These are phyloP conservation scores for Scortechinia acanthostroma DNA, from an alignment of 2,329 filamentous ascomycete species.

Conservation along the genomic window DNA sequence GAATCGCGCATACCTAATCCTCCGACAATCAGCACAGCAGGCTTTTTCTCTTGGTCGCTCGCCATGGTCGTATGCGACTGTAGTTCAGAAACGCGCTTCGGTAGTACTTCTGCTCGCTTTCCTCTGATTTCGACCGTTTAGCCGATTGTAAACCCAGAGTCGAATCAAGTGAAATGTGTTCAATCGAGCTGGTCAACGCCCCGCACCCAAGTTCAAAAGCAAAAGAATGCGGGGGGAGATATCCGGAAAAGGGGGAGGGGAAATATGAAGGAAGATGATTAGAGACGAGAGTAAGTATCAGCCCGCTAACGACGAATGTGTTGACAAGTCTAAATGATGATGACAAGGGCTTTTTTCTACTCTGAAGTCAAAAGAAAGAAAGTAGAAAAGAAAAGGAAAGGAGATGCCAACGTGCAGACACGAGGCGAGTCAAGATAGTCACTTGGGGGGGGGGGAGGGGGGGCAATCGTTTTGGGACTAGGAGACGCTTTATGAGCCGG, in stretches of 20 bases:
- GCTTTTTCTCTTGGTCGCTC: background rate
- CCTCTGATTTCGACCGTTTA: no score
- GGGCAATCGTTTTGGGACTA: no score
- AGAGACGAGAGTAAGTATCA: background rate
- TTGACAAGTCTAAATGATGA: no score
- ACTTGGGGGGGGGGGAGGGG: no score
- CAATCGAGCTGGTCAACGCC: no score
- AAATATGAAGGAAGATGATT: background rate
- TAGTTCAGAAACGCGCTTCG: no score
- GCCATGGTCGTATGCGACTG: no score
- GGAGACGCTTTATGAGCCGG: background rate
- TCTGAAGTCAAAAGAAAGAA: conserved; percentile 1
- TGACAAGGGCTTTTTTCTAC: no score
- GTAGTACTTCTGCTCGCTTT: no score
- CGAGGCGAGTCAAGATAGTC: background rate
- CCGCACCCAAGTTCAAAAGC: background rate
- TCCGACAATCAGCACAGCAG: background rate
- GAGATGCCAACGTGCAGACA: no score
- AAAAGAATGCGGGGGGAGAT: background rate
- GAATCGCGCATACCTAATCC: background rate
- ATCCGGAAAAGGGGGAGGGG: background rate
- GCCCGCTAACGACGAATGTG: no score
- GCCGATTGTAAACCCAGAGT: background rate
- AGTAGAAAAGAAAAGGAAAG: background rate
- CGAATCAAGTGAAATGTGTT: background rate